Percentiles rank a stretch among this genome's conserved stretches.
These are phyloP conservation scores for Raphanus raphanistrum DNA, from an alignment of 345 rosid genomes.

Conservation along the genomic window DNA sequence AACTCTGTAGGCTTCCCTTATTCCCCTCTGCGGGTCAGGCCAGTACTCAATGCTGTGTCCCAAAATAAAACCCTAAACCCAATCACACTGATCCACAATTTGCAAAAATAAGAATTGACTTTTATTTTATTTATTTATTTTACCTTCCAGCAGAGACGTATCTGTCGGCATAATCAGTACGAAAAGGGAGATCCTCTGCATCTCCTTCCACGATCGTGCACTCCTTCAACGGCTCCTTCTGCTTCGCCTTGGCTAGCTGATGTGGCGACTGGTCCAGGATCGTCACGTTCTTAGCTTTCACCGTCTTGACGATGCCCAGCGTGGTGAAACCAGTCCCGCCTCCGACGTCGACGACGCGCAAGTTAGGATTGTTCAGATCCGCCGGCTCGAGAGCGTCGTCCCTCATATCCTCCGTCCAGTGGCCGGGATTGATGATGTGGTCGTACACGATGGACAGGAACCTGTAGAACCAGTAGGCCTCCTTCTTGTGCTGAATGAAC, in stretches of 20 bases:
- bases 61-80: neutral
- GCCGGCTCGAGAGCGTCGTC: constrained; percentile 98
- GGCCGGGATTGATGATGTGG: constrained; percentile 87
- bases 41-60: constrained; percentile 87
- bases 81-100: neutral
- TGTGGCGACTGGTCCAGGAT: constrained; percentile 98
- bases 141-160: constrained; percentile 98
- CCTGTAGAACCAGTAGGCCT: constrained; percentile 98
- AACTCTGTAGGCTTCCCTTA: constrained; percentile 94
- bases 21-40: constrained; percentile 99
- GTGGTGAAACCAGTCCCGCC: constrained; percentile 99
- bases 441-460: constrained; percentile 93
- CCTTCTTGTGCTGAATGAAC: constrained; percentile 96
- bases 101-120: neutral
- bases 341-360: constrained; percentile 96
- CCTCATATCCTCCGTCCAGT: constrained; percentile 98
- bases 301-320: constrained; percentile 89
- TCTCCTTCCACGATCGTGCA: constrained; percentile 93
- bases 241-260: constrained; percentile 95
- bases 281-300: constrained; percentile 92
- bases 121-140: too few species aligned
- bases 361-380: constrained; percentile 63
- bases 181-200: constrained; percentile 91
- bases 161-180: constrained; percentile 89
- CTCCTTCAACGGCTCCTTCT: constrained; percentile 92